phyloP scores from a whole-genome alignment of 495 filamentous ascomycete genomes.

The Lentithecium fluviatile region DNA sequence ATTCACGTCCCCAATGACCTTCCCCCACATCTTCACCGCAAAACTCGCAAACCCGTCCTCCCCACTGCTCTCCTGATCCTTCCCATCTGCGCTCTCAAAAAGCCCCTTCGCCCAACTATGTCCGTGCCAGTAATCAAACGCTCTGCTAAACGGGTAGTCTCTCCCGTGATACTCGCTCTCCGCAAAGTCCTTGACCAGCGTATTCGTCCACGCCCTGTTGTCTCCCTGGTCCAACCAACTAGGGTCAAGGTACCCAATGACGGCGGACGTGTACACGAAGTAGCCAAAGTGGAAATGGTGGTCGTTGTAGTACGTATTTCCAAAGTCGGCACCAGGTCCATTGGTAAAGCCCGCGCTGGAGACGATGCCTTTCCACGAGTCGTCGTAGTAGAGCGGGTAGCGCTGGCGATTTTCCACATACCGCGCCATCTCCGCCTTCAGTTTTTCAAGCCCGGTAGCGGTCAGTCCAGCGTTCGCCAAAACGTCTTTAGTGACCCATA shows the following conservation, averaged over 20 bases:
- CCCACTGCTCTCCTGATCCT: conserved; percentile 85
- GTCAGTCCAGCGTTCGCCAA: conserved; percentile 58
- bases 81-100: conserved; percentile 80
- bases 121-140: conserved; percentile 86
- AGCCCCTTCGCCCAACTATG: conserved; percentile 96
- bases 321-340: conserved; percentile 49
- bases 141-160: conserved; percentile 69
- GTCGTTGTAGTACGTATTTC: conserved; percentile 74
- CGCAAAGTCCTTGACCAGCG: conserved; percentile 54
- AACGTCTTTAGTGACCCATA: conserved; percentile 67
- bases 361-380: conserved; percentile 81
- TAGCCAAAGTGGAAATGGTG: conserved; percentile 94
- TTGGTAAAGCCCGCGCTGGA: conserved; percentile 77
- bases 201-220: conserved; percentile 79
- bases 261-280: conserved; percentile 83
- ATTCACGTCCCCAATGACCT: conserved; percentile 65
- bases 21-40: conserved; percentile 91
- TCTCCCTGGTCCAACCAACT: conserved; percentile 59
- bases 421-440: conserved; percentile 69
- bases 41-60: conserved; percentile 84
- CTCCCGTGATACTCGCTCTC: conserved; percentile 67
- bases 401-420: conserved; percentile 75
- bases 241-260: conserved; percentile 77
- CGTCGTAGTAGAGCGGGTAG: conserved; percentile 65
- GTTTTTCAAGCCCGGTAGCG: conserved; percentile 56